Evolutionary conservation across 164 flowering plant species (phyloP), one percentile per base, ranked within the genome.

Genomic region (Magnolia sinica): DNA sequence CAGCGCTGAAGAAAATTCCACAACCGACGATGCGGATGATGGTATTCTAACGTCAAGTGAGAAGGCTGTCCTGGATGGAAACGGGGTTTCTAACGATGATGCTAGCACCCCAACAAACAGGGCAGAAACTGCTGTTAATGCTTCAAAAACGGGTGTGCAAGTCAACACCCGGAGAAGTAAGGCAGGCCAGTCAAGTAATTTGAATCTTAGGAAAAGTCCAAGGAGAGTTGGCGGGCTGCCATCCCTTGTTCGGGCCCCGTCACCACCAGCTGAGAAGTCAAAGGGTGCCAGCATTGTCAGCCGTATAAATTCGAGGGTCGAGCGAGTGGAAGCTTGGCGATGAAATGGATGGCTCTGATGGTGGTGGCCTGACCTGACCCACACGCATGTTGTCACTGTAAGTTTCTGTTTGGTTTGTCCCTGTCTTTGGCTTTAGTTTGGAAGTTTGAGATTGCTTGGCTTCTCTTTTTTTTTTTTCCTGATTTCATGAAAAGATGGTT

Each of bases 251-350:
- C 79, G 27, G n/a, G 73, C 58, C 51, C 20, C 58, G 3, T 11
- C 22, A 7, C 63, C 72, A 1, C 63, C 64, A 3, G n/a, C 63
- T 8, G 91, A 86, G 76, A 90, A 86, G 78, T 71, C 83, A 0
- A 85, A 59, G 71, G 87, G 84, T 51, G 77, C 81, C 58, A 80
- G 86, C 87, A 90, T 87, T 73, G 76, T 89, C 51, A 87, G 89
- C 83, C 82, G 86, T 65, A 81, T 87, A 61, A 85, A 86, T 73
- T 86, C 90, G 27, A 83, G 86, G 77, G 75, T 69, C 4, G 94
- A 87, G 77, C 84, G 89, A 64, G 89, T 87, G n/a, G 92, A 90
- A 88, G 96, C 96, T 19, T 92, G 94, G 92, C 78, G 92, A 20
- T 91, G 81, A 88, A 79, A 55, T 18, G 1, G 55, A 68, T 49